Conservation (phyloP, 306 rosid species). For the Fagus crenata region DNA sequence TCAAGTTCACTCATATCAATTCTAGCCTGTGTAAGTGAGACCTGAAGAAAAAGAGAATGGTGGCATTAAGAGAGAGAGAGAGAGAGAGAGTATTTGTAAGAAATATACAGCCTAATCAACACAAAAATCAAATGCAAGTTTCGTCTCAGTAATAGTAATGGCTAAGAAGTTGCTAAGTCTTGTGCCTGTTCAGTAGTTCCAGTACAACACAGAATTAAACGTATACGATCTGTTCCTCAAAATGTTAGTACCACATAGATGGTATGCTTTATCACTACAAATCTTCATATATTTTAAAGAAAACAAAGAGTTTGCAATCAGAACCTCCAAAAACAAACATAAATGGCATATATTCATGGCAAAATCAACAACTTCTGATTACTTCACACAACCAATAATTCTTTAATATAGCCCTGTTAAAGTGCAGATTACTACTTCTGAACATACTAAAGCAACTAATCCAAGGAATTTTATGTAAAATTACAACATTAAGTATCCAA, state of each 20-base stretch:
- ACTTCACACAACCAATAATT: neutral
- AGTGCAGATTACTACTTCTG: neutral
- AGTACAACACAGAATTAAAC: neutral
- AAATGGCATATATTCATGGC: neutral
- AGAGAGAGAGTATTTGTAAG: conserved; percentile 8
- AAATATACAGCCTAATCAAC: neutral
- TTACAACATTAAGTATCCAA: conserved; percentile 2
- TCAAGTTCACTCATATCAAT: conserved; percentile 99
- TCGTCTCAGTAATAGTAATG: neutral
- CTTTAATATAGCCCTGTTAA: neutral
- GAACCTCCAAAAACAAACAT: neutral
- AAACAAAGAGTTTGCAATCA: neutral
- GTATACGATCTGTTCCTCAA: neutral
- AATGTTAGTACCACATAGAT: neutral
- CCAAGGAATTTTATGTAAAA: neutral
- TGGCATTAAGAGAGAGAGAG: conserved; percentile 19
- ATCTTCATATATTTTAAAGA: neutral
- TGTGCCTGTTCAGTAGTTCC: neutral
- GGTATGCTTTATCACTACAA: neutral
- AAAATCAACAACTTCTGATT: neutral
- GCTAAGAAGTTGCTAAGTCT: neutral
- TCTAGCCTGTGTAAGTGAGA: conserved; percentile 96
- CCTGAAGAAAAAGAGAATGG: conserved; percentile 56
- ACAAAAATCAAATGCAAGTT: neutral
- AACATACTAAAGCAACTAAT: neutral